Base-by-base conservation (phyloP, 2,329 filamentous ascomycete species). In the Scedosporium apiospermum region DNA sequence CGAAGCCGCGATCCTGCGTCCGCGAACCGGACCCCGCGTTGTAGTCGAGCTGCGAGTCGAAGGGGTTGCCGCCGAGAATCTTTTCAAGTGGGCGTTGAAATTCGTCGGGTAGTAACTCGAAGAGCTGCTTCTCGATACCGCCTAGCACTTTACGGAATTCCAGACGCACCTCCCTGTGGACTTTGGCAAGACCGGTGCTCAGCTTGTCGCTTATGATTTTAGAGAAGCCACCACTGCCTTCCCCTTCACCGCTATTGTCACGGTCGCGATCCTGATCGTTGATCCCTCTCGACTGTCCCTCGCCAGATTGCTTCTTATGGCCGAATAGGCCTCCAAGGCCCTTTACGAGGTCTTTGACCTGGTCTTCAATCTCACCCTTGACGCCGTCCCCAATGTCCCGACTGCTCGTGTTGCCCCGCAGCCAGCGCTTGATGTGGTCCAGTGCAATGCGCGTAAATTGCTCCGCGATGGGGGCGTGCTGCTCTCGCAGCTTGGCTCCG, bases 351-450 rank as follows among this genome's bases (percentile, higher is more conserved):
- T 75, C 76, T 68, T 77, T 77, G 27, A 78, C 75, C 23, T 77
- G 75, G 44, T 77, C 76, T 49, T 77, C 73, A 46, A 79, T 72
- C 69, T 79, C 77, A 2, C 74, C 76, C 66, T 74, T 77, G 63
- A 74, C 72, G 3, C 76, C 77, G 16, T 79, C 76, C 18, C 77
- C 77, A 5, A 78, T 63, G 62, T 78, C 76, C 3, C 74, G 70
- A 1, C 72, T 71, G 64, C 70, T 75, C 2, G 75, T 77, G 62
- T 78, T 78, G 10, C 75, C 76, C 6, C 76, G 71, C 53, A 78
- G 67, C 76, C 76, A 79, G 58, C 69, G 70, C 71, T 79, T 79
- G 71, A 79, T 76, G 61, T 78, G 77, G 5, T 77, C 75, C n/a
- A 79, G 67, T 0, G 77, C 77, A 53, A 79, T 77, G 27, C 71